Base-by-base conservation (phyloP, 768 basidiomycete species). In the Boletus coccyginus region DNA sequence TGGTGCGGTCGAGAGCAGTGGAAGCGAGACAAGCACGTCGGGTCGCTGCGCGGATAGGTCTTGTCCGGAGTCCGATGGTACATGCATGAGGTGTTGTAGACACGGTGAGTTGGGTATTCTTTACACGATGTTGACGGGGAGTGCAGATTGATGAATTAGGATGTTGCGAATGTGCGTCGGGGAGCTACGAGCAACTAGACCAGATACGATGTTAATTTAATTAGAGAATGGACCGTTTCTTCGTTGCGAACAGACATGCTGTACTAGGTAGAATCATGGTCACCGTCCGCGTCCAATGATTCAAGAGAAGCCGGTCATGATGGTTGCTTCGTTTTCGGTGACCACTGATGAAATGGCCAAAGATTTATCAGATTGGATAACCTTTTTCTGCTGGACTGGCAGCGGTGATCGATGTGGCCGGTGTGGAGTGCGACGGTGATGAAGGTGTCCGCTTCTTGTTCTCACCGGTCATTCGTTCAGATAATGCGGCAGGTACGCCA, bases 31-130 rank as follows among this genome's bases (percentile, higher is more conserved):
- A 94, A 52, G 90, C 92, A 50, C 78, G 90, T 55, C 84, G 88
- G 67, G 75, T 97, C 38, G 94, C 92, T 46, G 94, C 90, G 12
- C 78, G 93, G 60, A 96, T 97, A 55, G 93, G 93, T 1, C 73
- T 92, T 27, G 77, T 77, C 17, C 78, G 83, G 58, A 73, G 71
- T 46, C 52, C 57, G 49, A 60, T 61, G 41, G 33, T 48, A 16
- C 59, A 55, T 38, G 41, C 46, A 27, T 27, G 27, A 27, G 27
- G 27, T 27, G 3, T 27, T 17, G n/a, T 38, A 31, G 36, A 35
- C 40, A 36, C 32, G 48, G 58, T 54, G 55, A 50, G 62, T 53
- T 40, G 33, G 48, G 17, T 5, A 29, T 14, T 48, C 24, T 27
- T 27, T 55, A 14, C 27, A 49, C 33, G 60, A 27, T 33, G 40